Base-by-base conservation (phyloP, 441 rosid genomes). In the Mallotus repandus region DNA sequence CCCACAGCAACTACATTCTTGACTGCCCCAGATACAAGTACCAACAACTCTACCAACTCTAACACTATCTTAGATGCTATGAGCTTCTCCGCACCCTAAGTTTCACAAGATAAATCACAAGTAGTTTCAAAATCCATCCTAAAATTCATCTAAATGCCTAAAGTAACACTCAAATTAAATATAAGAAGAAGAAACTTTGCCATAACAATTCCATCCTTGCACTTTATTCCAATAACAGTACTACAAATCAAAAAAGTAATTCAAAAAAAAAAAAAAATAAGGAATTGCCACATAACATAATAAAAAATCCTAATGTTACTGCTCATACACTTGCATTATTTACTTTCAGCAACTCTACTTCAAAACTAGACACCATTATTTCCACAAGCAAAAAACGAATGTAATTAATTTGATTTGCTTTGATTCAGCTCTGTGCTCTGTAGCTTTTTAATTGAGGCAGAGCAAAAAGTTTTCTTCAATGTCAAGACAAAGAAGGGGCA, bases 11-110 rank as follows among this genome's bases (percentile, higher is more conserved):
- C n/a, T n/a, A n/a, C n/a, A n/a, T n/a, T n/a, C n/a, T n/a, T n/a
- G n/a, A n/a, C n/a, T n/a, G n/a, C n/a, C n/a, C n/a, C n/a, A n/a
- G n/a, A n/a, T n/a, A n/a, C n/a, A n/a, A n/a, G n/a, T n/a, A n/a
- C n/a, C n/a, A n/a, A n/a, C n/a, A n/a, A n/a, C n/a, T n/a, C n/a
- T n/a, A n/a, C n/a, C n/a, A n/a, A n/a, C n/a, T n/a, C n/a, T 64
- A 96, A 72, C 98, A 96, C 90, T 98, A 96, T 93, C 86, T 93
- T 96, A 13, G 98, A 96, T 0, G 98, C 91, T 59, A 96, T 93
- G 32, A 96, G 89, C 84, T 96, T 96, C 96, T 96, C 99, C 82
- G 93, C 99, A 45, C 97, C 98, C 99, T 96, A 82, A 68, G 81
- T 57, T 16, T 13, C 18, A 43, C 59, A 7, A 65, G 68, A 56